A percentile compares a stretch with the other conserved stretches of the same genome.
Conservation (phyloP, 2,329 filamentous ascomycete genomes). For the Immersiporthe knoxdaviesiana region DNA sequence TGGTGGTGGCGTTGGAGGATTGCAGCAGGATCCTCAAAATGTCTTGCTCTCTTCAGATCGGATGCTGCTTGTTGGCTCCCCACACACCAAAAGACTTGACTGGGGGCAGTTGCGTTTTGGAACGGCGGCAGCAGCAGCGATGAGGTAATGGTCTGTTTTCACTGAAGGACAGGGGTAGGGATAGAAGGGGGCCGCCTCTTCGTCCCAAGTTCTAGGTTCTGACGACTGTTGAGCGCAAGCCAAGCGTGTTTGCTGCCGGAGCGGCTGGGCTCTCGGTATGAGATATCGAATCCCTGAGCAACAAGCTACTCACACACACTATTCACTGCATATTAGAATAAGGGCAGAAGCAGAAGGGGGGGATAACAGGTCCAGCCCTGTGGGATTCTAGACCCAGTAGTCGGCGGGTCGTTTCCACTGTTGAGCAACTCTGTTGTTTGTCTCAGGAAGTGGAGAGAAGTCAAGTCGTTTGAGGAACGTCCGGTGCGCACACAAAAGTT, state of each 20-base stretch:
- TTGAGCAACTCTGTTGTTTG: not conserved
- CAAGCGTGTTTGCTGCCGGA: not conserved
- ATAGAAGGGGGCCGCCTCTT: not conserved
- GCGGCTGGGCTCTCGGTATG: not conserved
- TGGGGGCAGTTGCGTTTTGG: not conserved
- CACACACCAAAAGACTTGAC: not conserved
- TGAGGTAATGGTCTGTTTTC: slow-evolving; percentile 1
- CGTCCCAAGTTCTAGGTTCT: slow-evolving; percentile 1
- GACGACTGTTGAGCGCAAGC: not conserved
- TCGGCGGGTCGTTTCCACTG: not conserved
- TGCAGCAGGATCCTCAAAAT: not conserved
- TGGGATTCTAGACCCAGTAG: not conserved
- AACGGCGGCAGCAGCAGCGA: not conserved
- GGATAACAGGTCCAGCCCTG: not conserved
- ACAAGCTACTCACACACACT: not conserved
- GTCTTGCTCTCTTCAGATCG: slow-evolving; percentile 5
- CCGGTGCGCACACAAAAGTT: not conserved
- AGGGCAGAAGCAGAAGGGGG: not conserved
- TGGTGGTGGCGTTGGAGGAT: not conserved
- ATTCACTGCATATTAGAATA: not conserved
- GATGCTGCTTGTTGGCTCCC: slow-evolving; percentile 1
- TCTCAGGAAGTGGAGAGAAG: not conserved
- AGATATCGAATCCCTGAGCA: slow-evolving; percentile 1
- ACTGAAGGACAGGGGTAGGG: not conserved
- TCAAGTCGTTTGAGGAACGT: not conserved